Evolutionary conservation across 225 moss, liverwort and hornwort species (phyloP), one percentile per base, ranked within the genome.

Genomic region (Bryum argenteum): DNA sequence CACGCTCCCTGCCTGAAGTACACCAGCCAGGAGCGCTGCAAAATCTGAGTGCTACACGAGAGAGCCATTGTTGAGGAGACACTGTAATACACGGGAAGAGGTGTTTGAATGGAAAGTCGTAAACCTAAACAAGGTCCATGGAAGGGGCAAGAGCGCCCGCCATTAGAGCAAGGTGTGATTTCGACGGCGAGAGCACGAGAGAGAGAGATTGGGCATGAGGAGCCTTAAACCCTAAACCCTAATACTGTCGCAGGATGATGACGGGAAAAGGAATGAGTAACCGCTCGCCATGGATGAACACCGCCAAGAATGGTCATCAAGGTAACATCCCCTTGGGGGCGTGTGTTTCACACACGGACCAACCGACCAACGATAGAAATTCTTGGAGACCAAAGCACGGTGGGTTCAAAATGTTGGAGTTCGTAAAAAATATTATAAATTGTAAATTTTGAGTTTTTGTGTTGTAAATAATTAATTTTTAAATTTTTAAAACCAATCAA

Each of bases 1-100:
- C 83, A 70, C 6, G 83, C 63, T 54, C 87, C 80, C 48, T 83
- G 87, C 71, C 83, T 73, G 67, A 87, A 81, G 64, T 78, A 87
- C 62, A 70, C 76, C 58, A 66, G 43, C 83, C 83, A 87, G 11
- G 87, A 75, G 45, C 78, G 80, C 80, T 87, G 87, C 67, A 87
- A 56, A 19, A 83, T 41, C 83, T 87, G 87, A 4, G 87, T 66
- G 73, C 75, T 81, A 43, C 83, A 87, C 26, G 87, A 87, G 54
- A 87, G 73, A 22, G 83, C 83, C 87, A 87, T 87, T 61, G 53
- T 23, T 23, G 62, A 75, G 45, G 62, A 75, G 45, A 45, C 33
- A 45, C 19, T 22, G 28, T 21, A 10, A 55, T 12, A 18, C 51
- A 19, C 11, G 18, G 9, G 18, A 8, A 3, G 11, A 55, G 6